A percentile compares a stretch with the other conserved stretches of the same genome.
phyloP scores from a whole-genome alignment of 1,139 yeast species.

The Candida sp. region DNA sequence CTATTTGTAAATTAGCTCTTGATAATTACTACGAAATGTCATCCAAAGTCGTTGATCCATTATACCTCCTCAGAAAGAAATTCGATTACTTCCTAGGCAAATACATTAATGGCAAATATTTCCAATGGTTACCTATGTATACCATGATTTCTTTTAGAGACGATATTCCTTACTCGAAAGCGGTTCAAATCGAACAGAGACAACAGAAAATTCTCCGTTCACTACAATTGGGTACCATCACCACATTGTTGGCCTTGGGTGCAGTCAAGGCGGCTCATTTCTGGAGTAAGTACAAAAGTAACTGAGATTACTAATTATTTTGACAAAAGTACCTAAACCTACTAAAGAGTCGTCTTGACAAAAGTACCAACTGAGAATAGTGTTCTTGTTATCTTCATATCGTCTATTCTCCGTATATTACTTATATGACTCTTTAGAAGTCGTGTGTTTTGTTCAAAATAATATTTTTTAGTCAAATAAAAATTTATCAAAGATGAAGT shows the following conservation, averaged over 20 bases:
- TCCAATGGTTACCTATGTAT: constrained; percentile 81
- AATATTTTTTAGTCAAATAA: not conserved
- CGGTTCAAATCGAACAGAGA: constrained; percentile 51
- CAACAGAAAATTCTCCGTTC: constrained; percentile 43
- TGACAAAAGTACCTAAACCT: too few species aligned
- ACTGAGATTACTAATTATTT: too few species aligned
- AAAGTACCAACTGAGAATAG: too few species aligned
- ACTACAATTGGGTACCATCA: constrained; percentile 17
- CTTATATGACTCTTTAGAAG: not conserved
- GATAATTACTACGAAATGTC: constrained; percentile 89
- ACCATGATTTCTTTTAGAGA: constrained; percentile 90
- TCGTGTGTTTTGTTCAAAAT: not conserved
- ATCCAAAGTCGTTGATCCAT: constrained; percentile 64
- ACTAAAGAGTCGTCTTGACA: too few species aligned
- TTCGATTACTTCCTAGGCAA: constrained; percentile 66
- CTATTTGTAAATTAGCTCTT: constrained; percentile 77
- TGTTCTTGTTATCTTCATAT: too few species aligned
- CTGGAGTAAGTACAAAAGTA: constrained; percentile 13
- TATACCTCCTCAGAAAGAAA: constrained; percentile 63
- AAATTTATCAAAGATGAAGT: not conserved
- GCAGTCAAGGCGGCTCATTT: constrained; percentile 15
- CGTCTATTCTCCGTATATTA: too few species aligned
- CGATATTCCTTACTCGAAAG: constrained; percentile 74
- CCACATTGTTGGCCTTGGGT: constrained; percentile 10
- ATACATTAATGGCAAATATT: constrained; percentile 34